phyloP scores from a whole-genome alignment of 345 rosid genomes.

The Gossypioides kirkii region DNA sequence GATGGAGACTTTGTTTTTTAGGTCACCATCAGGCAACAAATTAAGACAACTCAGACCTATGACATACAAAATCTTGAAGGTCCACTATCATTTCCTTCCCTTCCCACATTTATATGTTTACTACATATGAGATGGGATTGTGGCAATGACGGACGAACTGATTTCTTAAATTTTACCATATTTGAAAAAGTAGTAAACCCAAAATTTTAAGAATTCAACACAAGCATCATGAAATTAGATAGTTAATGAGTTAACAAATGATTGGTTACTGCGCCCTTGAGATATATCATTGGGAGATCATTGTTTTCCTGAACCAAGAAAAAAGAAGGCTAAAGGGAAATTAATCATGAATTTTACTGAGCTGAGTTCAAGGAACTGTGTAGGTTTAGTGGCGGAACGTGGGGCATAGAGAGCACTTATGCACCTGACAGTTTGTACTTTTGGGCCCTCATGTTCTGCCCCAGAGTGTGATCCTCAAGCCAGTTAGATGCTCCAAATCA shows the following conservation, averaged over 20 bases:
- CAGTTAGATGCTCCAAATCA: neutral
- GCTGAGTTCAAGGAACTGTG: neutral
- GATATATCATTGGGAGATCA: slow-evolving; percentile 5
- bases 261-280: neutral
- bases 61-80: neutral
- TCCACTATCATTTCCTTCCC: neutral
- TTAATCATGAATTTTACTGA: neutral
- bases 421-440: slow-evolving; percentile 12
- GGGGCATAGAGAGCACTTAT: slow-evolving; percentile 10
- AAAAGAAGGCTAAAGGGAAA: neutral
- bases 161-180: neutral
- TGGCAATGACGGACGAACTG: neutral
- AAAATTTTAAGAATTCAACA: neutral
- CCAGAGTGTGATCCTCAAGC: neutral
- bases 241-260: neutral
- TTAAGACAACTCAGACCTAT: neutral
- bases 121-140: too few species aligned
- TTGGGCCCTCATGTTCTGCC: neutral
- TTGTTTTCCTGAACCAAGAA: neutral
- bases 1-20: neutral
- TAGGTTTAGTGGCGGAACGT: slow-evolving; percentile 14
- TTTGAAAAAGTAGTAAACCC: neutral
- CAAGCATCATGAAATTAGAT: neutral
- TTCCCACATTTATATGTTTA: too few species aligned
- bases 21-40: neutral